These are phyloP conservation scores for Botryotinia convoluta DNA, from an alignment of 2,329 filamentous ascomycete species.

Conservation along the genomic window DNA sequence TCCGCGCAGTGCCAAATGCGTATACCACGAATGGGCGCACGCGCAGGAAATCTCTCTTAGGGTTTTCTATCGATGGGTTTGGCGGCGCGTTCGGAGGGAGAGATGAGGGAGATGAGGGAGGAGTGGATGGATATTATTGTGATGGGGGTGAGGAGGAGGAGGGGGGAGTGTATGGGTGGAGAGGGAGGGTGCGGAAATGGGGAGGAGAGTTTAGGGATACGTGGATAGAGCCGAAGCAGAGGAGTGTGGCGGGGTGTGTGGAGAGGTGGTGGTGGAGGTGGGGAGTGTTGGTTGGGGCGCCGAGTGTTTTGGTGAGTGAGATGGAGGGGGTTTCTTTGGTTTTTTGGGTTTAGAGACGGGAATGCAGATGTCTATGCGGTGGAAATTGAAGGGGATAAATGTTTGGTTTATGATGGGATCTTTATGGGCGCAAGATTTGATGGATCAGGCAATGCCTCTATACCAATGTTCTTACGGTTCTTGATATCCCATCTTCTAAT, in stretches of 20 bases:
- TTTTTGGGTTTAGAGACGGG: not conserved
- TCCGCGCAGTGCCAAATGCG: conserved; percentile 57
- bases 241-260: conserved; percentile 56
- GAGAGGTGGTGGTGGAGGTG: conserved; percentile 64
- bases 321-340: conserved; percentile 22
- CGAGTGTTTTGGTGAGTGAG: conserved; percentile 57
- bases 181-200: conserved; percentile 35
- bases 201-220: conserved; percentile 46
- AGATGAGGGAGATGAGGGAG: conserved; percentile 41
- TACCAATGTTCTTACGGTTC: not conserved
- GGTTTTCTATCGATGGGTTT: conserved; percentile 45
- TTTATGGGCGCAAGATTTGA: not conserved
- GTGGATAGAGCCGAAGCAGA: conserved; percentile 60
- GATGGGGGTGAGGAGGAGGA: conserved; percentile 22
- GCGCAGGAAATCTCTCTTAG: conserved; percentile 43
- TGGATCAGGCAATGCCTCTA: not conserved
- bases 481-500: not conserved
- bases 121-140: conserved; percentile 27
- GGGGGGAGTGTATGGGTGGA: conserved; percentile 15
- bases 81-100: conserved; percentile 37
- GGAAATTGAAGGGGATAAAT: not conserved
- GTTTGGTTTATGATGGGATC: not conserved
- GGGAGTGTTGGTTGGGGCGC: conserved; percentile 58
- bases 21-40: conserved; percentile 28
- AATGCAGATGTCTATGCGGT: not conserved